Percentiles rank a stretch among this genome's conserved stretches.
Conservation (phyloP, 805 yeast species). For the Candida vartiovaarae region DNA sequence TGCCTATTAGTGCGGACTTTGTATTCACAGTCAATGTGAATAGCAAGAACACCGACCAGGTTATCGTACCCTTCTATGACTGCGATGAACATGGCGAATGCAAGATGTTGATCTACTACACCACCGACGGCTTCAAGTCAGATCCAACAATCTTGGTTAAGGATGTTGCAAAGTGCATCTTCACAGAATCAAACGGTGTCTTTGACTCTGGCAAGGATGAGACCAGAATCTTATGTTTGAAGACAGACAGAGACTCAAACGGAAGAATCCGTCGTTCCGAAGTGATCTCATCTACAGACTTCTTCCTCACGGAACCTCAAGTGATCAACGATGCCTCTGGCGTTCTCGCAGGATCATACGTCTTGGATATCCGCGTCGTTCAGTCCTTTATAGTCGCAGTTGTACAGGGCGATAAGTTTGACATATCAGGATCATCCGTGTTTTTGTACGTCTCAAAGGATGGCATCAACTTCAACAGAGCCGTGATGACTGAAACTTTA, state of each 20-base stretch:
- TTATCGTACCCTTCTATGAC: slow-evolving; percentile 29
- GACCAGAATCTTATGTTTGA: slow-evolving; percentile 35
- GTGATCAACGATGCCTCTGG: slow-evolving; percentile 25
- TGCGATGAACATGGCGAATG: slow-evolving; percentile 25
- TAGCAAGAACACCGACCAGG: slow-evolving; percentile 29
- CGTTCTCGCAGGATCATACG: slow-evolving; percentile 23
- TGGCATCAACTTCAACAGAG: slow-evolving; percentile 26
- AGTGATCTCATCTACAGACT: slow-evolving; percentile 34
- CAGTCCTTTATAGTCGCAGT: slow-evolving; percentile 30
- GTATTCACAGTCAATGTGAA: slow-evolving; percentile 30
- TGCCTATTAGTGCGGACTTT: slow-evolving; percentile 19
- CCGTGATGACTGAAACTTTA: slow-evolving; percentile 25
- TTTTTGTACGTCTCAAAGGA: slow-evolving; percentile 27
- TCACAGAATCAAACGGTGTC: slow-evolving; percentile 23
- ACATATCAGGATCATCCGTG: slow-evolving; percentile 18
- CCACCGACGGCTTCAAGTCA: slow-evolving; percentile 39
- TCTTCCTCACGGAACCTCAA: slow-evolving; percentile 30
- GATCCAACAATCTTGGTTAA: slow-evolving; percentile 22
- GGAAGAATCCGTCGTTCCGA: slow-evolving; percentile 27
- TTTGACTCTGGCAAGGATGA: slow-evolving; percentile 21
- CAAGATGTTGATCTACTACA: slow-evolving; percentile 29
- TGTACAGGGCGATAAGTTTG: slow-evolving; percentile 18
- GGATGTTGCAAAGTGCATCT: slow-evolving; percentile 25
- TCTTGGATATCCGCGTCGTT: slow-evolving; percentile 26
- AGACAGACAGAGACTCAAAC: slow-evolving; percentile 31